A percentile compares a stretch with the other conserved stretches of the same genome.
Evolutionary conservation across 176 grass and related monocot species (phyloP).

Genomic region (Lolium rigidum): DNA sequence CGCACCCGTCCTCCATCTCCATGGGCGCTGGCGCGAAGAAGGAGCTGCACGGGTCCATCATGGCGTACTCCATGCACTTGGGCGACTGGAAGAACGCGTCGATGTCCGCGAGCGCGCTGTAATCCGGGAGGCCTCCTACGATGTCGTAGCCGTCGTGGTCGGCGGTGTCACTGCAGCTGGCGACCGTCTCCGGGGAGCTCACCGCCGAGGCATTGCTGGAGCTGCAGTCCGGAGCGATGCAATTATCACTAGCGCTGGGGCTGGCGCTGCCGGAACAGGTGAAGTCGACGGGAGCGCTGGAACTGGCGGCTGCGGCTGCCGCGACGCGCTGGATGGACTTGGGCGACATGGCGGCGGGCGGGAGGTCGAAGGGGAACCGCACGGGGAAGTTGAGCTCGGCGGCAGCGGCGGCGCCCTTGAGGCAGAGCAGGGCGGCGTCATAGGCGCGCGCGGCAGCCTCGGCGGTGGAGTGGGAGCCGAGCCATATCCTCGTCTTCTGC

Average conservation of each 20-base stretch:
- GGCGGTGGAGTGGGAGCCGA: slow-evolving; percentile 83
- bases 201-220: slow-evolving; percentile 23
- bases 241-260: background rate
- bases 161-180: slow-evolving; percentile 10
- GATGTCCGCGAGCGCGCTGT: slow-evolving; percentile 54
- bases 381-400: slow-evolving; percentile 81
- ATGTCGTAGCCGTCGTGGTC: background rate
- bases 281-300: background rate
- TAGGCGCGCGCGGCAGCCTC: slow-evolving; percentile 94
- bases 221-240: slow-evolving; percentile 7
- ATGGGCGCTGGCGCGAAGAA: slow-evolving; percentile 54
- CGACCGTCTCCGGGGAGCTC: slow-evolving; percentile 43
- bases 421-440: slow-evolving; percentile 82
- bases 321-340: slow-evolving; percentile 87
- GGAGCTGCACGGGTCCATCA: slow-evolving; percentile 66
- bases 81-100: slow-evolving; percentile 86
- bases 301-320: slow-evolving; percentile 50
- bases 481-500: slow-evolving; percentile 95
- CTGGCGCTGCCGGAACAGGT: background rate
- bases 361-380: slow-evolving; percentile 48
- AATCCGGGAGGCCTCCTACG: background rate
- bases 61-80: slow-evolving; percentile 81
- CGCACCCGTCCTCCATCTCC: slow-evolving; percentile 39
- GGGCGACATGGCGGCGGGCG: slow-evolving; percentile 61
- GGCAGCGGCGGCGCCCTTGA: slow-evolving; percentile 63